These are phyloP conservation scores for Penicillium pancosmium DNA, from an alignment of 495 filamentous ascomycete species.

Conservation along the genomic window DNA sequence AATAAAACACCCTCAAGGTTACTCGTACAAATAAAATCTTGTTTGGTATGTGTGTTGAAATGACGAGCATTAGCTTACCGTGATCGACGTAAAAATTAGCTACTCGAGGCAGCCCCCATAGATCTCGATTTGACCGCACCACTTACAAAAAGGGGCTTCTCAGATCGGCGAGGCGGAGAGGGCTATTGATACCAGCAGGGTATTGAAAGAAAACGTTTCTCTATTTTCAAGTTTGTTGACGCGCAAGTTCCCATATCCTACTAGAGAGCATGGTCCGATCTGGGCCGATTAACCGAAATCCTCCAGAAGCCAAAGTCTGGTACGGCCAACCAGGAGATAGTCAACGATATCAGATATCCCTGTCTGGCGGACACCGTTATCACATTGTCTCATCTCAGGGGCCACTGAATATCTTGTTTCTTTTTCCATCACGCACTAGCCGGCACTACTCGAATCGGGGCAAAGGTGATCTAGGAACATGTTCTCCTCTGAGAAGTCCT, in stretches of 20 bases:
- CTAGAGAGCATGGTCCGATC: background rate
- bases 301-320: background rate
- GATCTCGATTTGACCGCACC: background rate
- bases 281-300: background rate
- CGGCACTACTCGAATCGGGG: background rate
- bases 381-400: background rate
- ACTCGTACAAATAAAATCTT: background rate
- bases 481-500: too few species aligned
- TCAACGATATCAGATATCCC: background rate
- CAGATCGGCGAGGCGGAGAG: background rate
- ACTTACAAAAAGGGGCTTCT: background rate
- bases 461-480: background rate
- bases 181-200: background rate
- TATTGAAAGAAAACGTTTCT: background rate
- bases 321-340: background rate
- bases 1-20: too few species aligned
- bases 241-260: too few species aligned
- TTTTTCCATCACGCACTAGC: slow-evolving; percentile 1
- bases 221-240: background rate
- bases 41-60: background rate
- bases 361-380: background rate
- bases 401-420: background rate
- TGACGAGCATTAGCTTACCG: background rate
- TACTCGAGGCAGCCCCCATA: background rate
- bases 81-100: background rate